phyloP scores from a whole-genome alignment of 306 rosid genomes.

The Biancaea sappan region DNA sequence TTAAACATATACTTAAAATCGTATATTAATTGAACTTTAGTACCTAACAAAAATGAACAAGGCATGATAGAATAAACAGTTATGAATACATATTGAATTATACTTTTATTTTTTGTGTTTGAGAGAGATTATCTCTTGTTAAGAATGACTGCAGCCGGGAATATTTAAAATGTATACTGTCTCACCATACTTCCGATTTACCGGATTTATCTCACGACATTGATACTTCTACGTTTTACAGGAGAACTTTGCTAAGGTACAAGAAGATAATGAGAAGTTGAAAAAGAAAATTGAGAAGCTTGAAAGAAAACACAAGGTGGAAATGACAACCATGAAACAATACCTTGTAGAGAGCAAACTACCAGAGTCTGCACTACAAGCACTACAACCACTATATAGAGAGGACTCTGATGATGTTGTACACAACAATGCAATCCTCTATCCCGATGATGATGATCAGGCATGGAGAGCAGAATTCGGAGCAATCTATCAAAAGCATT shows the following conservation, averaged over 20 bases:
- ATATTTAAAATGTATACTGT: no score
- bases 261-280: slow-evolving; percentile 67
- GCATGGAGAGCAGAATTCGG: slow-evolving; percentile 98
- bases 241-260: slow-evolving; percentile 62
- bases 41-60: background rate
- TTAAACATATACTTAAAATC: no score
- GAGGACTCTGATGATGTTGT: slow-evolving; percentile 53
- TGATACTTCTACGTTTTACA: slow-evolving; percentile 37
- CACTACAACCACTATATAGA: slow-evolving; percentile 63
- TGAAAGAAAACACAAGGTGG: slow-evolving; percentile 83
- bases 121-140: no score
- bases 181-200: no score
- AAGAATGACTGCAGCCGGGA: no score
- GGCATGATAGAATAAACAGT: no score
- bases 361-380: slow-evolving; percentile 87
- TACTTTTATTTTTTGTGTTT: no score
- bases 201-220: no score
- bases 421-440: slow-evolving; percentile 42
- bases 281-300: slow-evolving; percentile 85
- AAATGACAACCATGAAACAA: slow-evolving; percentile 87
- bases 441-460: slow-evolving; percentile 80
- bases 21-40: background rate
- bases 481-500: slow-evolving; percentile 81
- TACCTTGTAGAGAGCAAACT: slow-evolving; percentile 83
- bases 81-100: background rate